These are phyloP conservation scores for Auxenochlorella pyrenoidosa DNA, from an alignment of 139 green algal genomes.

Conservation along the genomic window DNA sequence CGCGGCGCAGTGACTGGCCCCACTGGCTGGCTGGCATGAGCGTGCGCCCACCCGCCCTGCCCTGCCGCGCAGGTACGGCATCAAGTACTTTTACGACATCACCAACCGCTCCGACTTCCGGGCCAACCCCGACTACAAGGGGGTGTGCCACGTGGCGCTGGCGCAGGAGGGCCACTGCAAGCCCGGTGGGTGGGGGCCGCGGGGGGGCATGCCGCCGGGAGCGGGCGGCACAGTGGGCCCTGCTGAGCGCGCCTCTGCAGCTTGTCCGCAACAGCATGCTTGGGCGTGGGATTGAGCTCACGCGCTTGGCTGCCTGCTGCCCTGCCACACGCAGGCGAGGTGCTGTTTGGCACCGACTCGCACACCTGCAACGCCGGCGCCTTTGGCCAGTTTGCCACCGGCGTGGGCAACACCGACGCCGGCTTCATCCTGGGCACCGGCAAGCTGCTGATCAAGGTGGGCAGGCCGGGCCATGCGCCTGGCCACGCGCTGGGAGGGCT, in stretches of 20 bases:
- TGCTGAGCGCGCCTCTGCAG: too few species aligned
- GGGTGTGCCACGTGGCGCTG: conserved; percentile 94
- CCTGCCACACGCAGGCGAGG: conserved; percentile 62
- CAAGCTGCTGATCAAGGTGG: conserved; percentile 97
- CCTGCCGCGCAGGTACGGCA: conserved; percentile 77
- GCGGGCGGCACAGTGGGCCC: too few species aligned
- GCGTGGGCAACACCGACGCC: conserved; percentile 96
- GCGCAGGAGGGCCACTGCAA: conserved; percentile 92
- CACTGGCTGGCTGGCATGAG: neutral
- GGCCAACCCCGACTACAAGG: conserved; percentile 98
- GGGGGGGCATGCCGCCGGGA: neutral
- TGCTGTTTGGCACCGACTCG: conserved; percentile 98
- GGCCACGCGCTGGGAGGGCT: neutral
- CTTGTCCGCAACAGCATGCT: neutral
- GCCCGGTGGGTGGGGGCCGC: conserved; percentile 44
- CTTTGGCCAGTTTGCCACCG: conserved; percentile 96
- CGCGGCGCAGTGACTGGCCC: too few species aligned
- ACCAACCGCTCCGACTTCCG: conserved; percentile 88
- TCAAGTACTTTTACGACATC: conserved; percentile 99
- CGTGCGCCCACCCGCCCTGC: neutral
- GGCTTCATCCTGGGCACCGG: conserved; percentile 97
- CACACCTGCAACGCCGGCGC: conserved; percentile 98
- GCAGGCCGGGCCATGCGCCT: neutral
- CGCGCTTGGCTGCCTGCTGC: too few species aligned
- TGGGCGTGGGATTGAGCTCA: neutral